Percentiles rank a stretch among this genome's conserved stretches.
These are phyloP conservation scores for Kodamaea derodonti DNA, from an alignment of 1,139 yeast genomes.

Conservation along the genomic window DNA sequence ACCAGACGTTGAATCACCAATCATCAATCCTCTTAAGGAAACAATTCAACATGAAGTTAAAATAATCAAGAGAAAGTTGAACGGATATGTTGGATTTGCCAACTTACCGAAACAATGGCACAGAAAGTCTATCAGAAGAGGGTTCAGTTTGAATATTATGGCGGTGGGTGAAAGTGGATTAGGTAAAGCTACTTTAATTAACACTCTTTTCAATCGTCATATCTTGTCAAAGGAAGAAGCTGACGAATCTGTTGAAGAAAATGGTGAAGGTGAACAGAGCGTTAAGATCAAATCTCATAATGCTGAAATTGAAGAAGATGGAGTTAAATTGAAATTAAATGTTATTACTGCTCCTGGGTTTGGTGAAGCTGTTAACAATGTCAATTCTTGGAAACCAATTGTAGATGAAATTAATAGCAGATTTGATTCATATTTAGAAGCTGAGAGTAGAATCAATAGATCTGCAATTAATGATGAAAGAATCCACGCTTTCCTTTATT, in stretches of 20 bases:
- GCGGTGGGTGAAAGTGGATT: conserved; percentile 91
- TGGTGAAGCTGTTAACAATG: conserved; percentile 86
- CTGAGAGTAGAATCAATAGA: conserved; percentile 84
- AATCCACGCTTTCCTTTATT: conserved; percentile 82
- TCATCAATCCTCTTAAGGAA: conserved; percentile 11
- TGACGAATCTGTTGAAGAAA: conserved; percentile 16
- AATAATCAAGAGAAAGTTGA: conserved; percentile 76
- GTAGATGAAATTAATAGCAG: conserved; percentile 84
- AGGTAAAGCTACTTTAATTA: conserved; percentile 90
- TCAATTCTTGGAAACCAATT: conserved; percentile 90
- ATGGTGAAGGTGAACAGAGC: conserved; percentile 15
- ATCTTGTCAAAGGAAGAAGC: conserved; percentile 36
- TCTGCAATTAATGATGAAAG: conserved; percentile 69
- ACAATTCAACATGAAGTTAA: conserved; percentile 38
- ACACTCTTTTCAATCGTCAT: conserved; percentile 83
- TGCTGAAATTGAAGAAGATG: conserved; percentile 86
- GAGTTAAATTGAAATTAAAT: conserved; percentile 80
- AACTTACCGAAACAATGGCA: conserved; percentile 99
- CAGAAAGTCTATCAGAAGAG: conserved; percentile 87
- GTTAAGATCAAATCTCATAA: conserved; percentile 67
- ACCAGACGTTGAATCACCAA: no score
- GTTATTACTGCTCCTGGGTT: conserved; percentile 92
- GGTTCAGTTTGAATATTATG: conserved; percentile 86
- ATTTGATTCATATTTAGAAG: conserved; percentile 84
- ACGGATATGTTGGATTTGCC: conserved; percentile 95